These are phyloP conservation scores for Yamagishiella unicocca DNA, from an alignment of 139 green algal genomes.

Conservation along the genomic window DNA sequence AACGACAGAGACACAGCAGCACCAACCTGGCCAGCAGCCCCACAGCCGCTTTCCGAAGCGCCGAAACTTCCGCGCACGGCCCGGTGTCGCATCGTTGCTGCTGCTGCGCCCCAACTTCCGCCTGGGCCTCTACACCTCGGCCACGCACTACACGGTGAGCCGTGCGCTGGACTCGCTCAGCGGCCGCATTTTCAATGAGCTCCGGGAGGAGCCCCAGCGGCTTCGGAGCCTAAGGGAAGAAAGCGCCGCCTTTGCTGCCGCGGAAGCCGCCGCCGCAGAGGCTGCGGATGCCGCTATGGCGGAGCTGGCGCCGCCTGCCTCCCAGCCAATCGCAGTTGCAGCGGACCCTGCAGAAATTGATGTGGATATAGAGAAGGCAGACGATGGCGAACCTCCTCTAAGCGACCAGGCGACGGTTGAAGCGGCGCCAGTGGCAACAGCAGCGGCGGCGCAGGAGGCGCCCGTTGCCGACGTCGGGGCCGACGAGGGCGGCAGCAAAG, in stretches of 20 bases:
- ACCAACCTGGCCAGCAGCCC: background rate
- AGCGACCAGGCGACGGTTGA: too few relatives aligned
- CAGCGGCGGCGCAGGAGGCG: too few relatives aligned
- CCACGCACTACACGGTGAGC: constrained; percentile 52
- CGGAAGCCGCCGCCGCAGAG: background rate
- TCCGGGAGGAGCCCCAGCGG: background rate
- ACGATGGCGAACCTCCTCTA: too few relatives aligned
- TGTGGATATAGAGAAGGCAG: too few relatives aligned
- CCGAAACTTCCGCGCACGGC: constrained; percentile 9
- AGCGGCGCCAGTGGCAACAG: too few relatives aligned
- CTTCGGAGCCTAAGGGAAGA: background rate
- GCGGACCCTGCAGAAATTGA: too few relatives aligned
- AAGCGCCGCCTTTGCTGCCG: background rate
- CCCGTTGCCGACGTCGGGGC: too few relatives aligned
- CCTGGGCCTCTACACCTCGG: constrained; percentile 66
- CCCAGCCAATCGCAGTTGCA: too few relatives aligned
- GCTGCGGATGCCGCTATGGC: background rate
- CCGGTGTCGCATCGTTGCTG: constrained; percentile 31
- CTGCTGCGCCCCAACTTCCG: constrained; percentile 44
- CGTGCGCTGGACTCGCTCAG: constrained; percentile 20
- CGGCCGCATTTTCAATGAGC: background rate
- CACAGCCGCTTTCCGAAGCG: background rate
- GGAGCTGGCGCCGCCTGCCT: too few relatives aligned
- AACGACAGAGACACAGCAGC: background rate
- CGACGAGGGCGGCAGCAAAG: too few relatives aligned